These are phyloP conservation scores for Globisporangium paddicum DNA, from an alignment of 352 stramenopile species.

Conservation along the genomic window DNA sequence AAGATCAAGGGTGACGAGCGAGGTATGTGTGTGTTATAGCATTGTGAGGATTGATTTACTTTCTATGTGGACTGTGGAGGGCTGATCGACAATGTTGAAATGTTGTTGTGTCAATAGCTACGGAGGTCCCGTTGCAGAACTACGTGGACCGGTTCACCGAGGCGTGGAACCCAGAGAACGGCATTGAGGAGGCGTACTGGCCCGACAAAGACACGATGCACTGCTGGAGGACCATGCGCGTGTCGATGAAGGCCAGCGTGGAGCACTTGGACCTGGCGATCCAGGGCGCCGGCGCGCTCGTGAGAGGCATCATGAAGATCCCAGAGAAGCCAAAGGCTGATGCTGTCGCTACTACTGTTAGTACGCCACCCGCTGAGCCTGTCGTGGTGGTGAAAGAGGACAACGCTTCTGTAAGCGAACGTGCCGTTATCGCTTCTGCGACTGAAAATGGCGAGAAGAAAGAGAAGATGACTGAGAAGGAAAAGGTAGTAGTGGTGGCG, in stretches of 20 bases:
- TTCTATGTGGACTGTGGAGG: neutral
- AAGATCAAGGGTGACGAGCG: constrained; percentile 68
- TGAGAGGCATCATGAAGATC: constrained; percentile 67
- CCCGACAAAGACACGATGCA: constrained; percentile 91
- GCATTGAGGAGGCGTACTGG: constrained; percentile 95
- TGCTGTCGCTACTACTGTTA: neutral
- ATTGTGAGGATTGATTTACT: neutral
- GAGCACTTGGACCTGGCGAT: constrained; percentile 65
- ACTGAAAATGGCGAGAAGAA: neutral
- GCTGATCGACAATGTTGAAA: neutral
- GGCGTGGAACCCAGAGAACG: constrained; percentile 93
- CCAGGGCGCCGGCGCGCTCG: constrained; percentile 51
- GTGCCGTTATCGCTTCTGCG: neutral
- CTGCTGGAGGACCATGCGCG: constrained; percentile 82
- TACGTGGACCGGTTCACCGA: constrained; percentile 91
- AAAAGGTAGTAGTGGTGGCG: neutral
- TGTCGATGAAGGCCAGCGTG: constrained; percentile 71
- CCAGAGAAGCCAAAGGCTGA: constrained; percentile 12
- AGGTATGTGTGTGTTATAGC: constrained; percentile 21
- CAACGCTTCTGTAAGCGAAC: neutral
- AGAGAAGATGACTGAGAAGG: neutral
- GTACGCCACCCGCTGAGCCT: neutral
- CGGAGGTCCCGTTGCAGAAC: constrained; percentile 52
- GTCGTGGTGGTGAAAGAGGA: neutral
- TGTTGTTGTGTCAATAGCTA: constrained; percentile 28